Conservation (phyloP, 208 protist genomes). For the Crithidia thermophila region DNA sequence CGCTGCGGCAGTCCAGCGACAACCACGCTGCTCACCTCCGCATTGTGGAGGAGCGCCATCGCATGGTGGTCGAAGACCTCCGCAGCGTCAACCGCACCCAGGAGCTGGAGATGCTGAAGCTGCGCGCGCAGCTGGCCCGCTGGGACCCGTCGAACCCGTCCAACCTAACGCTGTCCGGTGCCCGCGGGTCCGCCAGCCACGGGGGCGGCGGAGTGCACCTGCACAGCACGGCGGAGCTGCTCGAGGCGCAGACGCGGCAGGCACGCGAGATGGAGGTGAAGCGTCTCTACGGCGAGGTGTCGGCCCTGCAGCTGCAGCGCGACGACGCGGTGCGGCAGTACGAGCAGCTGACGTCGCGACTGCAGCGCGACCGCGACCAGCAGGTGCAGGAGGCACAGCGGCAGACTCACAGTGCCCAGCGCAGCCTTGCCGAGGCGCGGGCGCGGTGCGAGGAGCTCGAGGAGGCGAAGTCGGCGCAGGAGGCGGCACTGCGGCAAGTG, state of each 20-base stretch:
- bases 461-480: slow-evolving; percentile 13
- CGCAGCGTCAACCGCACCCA: slow-evolving; percentile 55
- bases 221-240: slow-evolving; percentile 56
- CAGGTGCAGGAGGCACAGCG: slow-evolving; percentile 36
- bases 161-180: neutral
- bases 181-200: neutral
- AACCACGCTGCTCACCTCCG: slow-evolving; percentile 83
- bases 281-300: slow-evolving; percentile 69
- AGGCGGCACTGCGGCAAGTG: slow-evolving; percentile 17
- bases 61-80: slow-evolving; percentile 61
- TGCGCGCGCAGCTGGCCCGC: slow-evolving; percentile 73
- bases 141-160: slow-evolving; percentile 41
- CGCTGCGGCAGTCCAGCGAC: slow-evolving; percentile 66
- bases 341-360: slow-evolving; percentile 60
- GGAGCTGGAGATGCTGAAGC: slow-evolving; percentile 69
- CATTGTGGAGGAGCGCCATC: slow-evolving; percentile 80
- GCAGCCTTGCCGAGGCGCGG: slow-evolving; percentile 23
- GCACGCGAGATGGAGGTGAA: slow-evolving; percentile 80
- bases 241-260: slow-evolving; percentile 69
- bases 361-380: slow-evolving; percentile 57
- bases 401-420: slow-evolving; percentile 37
- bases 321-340: slow-evolving; percentile 73
- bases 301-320: slow-evolving; percentile 60
- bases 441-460: slow-evolving; percentile 35
- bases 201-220: slow-evolving; percentile 13